Conservation (phyloP, 75 land plant genomes). For the Pinus tabuliformis region DNA sequence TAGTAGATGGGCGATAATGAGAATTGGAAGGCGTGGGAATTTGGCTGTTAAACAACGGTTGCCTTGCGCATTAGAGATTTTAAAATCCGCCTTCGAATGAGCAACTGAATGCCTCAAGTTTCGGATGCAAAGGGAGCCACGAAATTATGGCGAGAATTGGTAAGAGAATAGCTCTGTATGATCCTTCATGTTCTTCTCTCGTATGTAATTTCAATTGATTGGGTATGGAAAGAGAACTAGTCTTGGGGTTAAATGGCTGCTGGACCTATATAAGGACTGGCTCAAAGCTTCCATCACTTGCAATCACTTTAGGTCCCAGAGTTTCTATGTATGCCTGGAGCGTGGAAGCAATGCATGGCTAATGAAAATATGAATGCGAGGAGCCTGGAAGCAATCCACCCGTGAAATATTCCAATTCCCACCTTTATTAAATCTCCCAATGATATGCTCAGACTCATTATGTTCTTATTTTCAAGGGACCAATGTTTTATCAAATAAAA, state of each 20-base stretch:
- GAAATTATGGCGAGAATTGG: neutral
- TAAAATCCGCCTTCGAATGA: neutral
- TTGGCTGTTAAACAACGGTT: too few relatives aligned
- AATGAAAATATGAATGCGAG: too few relatives aligned
- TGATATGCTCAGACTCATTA: too few relatives aligned
- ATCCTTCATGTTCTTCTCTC: neutral
- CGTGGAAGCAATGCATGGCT: too few relatives aligned
- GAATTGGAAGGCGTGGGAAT: too few relatives aligned
- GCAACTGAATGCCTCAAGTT: constrained; percentile 6
- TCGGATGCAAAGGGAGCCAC: neutral
- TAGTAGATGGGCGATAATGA: too few relatives aligned
- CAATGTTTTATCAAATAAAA: too few relatives aligned
- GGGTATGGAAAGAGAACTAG: constrained; percentile 48
- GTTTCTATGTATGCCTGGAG: constrained; percentile 9
- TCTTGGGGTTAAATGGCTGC: constrained; percentile 22
- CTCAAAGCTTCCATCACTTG: constrained; percentile 76
- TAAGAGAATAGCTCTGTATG: neutral
- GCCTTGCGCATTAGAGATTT: too few relatives aligned
- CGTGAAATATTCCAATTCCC: too few relatives aligned
- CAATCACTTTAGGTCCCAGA: constrained; percentile 46
- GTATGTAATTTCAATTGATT: neutral
- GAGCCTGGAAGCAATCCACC: too few relatives aligned
- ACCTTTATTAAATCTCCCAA: too few relatives aligned
- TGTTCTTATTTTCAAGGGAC: too few relatives aligned
- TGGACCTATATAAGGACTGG: constrained; percentile 71